Base-by-base conservation (phyloP, 148 eudicot species). In the Diospyros kaki region DNA sequence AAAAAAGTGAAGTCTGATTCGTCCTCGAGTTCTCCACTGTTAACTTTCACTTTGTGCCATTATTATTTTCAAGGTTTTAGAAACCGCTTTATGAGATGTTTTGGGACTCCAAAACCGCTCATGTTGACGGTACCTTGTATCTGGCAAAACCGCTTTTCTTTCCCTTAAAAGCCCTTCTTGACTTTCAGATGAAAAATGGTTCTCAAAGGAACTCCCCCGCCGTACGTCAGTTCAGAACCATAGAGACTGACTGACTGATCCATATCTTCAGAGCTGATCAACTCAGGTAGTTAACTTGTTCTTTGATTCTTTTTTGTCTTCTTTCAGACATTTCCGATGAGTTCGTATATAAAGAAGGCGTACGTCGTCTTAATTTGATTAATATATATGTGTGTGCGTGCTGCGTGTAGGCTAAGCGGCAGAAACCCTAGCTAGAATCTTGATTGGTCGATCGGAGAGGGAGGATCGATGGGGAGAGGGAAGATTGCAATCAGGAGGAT, bases 401-500 rank as follows among this genome's bases (percentile, higher is more conserved):
- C 28, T 28, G 28, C 28, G 28, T 28, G 28, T 28, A 28, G 28
- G 28, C 18, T 3, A 28, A 40, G 14, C 45, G 13, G 14, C 11
- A 63, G 68, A 77, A 82, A 82, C 81, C 86, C 83, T 75, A 74
- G 28, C 28, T 28, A 28, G 28, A 28, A 28, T 28, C 28, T 28
- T 28, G 28, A 28, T 28, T 28, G 28, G 0, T 28, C 28, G 28
- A 28, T 28, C 28, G 28, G 56, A 38, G 45, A 18, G 9, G 64
- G 46, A 4, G 41, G 45, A 68, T 64, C 2, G 45, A 91, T 91
- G 97, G 97, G 93, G 10, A 87, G 97, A 75, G 93, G 93, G 54
- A 91, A 91, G 88, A 87, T 86, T 41, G 83, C 68, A n/a, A 86
- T 86, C n/a, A 84, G 81, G 78, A 80, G 89, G 77, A 86, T 86